Conservation (phyloP, 2,329 filamentous ascomycete species). For the Metarhizium album region DNA sequence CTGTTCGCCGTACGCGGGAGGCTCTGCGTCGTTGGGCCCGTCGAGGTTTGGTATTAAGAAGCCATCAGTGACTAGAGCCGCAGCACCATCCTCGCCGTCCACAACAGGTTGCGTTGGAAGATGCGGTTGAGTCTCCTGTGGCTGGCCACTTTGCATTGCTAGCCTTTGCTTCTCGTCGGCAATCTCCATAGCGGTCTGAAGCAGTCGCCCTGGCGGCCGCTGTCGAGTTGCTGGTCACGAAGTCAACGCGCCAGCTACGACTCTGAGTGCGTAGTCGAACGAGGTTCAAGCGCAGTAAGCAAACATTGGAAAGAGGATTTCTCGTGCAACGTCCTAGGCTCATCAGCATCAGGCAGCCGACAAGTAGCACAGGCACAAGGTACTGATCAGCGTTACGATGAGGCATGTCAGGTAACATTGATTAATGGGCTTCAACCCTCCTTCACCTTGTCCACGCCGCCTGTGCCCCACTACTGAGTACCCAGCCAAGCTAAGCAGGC, state of each 20-base stretch:
- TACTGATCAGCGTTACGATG: not conserved
- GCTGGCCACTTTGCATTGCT: conserved; percentile 6
- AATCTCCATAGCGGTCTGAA: conserved; percentile 13
- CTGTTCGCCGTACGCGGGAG: conserved; percentile 49
- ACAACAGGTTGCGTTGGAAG: not conserved
- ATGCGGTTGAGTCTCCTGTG: conserved; percentile 2
- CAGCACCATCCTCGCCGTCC: conserved; percentile 13
- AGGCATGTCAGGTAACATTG: not conserved
- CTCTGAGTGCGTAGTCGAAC: too few relatives aligned
- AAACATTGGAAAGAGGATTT: too few relatives aligned
- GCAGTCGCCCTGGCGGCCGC: not conserved
- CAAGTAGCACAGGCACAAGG: not conserved
- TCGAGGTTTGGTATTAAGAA: conserved; percentile 31
- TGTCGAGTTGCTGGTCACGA: not conserved
- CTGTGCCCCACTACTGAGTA: too few relatives aligned
- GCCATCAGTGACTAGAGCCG: conserved; percentile 26
- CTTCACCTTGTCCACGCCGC: too few relatives aligned
- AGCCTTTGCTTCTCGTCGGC: conserved; percentile 17
- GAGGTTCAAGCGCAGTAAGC: too few relatives aligned
- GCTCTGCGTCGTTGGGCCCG: conserved; percentile 24
- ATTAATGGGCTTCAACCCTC: too few relatives aligned
- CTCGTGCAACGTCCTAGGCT: too few relatives aligned
- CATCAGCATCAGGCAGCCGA: not conserved
- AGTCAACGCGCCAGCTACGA: not conserved
- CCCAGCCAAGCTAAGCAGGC: too few relatives aligned